Base-by-base conservation (phyloP, 306 rosid species). In the Heteromeles arbutifolia region DNA sequence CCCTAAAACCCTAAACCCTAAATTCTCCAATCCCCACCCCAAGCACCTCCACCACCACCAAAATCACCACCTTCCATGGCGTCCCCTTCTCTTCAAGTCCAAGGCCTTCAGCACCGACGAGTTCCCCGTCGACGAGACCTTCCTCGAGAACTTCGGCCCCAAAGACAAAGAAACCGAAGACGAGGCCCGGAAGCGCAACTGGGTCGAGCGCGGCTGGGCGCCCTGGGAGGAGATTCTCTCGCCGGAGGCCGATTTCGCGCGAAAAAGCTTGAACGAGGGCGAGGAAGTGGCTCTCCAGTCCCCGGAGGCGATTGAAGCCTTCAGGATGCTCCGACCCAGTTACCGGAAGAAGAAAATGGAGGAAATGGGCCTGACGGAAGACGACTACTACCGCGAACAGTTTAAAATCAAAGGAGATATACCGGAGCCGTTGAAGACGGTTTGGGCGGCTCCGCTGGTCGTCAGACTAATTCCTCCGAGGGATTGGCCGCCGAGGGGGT, bases 141-240 rank as follows among this genome's bases (percentile, higher is more conserved):
- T 95, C 85, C 65, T 84, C 45, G 76, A 88, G 67, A 84, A 84
- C 0, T 86, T 89, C 81, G 87, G 73, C 29, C 88, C 93, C 28
- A 86, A 84, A 61, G 87, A 86, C 80, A 80, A 90, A n/a, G 96
- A 92, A 52, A 72, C 97, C 22, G 98, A 95, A 43, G 97, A 95
- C 31, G 97, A 95, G 77, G 97, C 97, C 25, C 89, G 98, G 8
- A 67, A 67, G 13, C 90, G 90, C 68, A 90, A 92, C 88, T 95
- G 98, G 98, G 76, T 88, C 44, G 97, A 92, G 69, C 96, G 97
- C 1, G 97, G 97, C 2, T 95, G 98, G 98, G 98, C 97, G 24
- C 98, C 98, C 0, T 95, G 98, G 98, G 98, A 95, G 37, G 98
- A 95, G 65, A 80, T 95, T 44, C 91, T 95, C 76, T 65, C 97